Percentiles rank a stretch among this genome's conserved stretches.
Evolutionary conservation across 2,329 filamentous ascomycete genomes (phyloP).

Genomic region (Arthrobotrys sinensis): DNA sequence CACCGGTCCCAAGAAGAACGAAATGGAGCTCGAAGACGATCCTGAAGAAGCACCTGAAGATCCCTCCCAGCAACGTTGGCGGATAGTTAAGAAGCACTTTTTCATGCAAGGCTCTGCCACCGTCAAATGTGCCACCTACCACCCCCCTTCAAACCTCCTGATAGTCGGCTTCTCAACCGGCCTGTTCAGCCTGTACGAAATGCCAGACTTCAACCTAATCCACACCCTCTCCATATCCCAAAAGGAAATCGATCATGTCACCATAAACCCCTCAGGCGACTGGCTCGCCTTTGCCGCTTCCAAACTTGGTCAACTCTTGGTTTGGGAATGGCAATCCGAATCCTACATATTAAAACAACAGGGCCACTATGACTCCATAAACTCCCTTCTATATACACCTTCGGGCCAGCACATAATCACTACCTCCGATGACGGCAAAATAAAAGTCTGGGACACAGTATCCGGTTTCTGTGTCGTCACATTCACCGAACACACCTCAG

Average conservation of each 20-base stretch:
- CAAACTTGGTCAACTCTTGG: constrained; percentile 92
- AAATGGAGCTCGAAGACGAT: constrained; percentile 69
- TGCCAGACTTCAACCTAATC: constrained; percentile 95
- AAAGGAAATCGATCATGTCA: constrained; percentile 94
- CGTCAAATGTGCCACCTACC: constrained; percentile 91
- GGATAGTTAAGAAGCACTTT: constrained; percentile 90
- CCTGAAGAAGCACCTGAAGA: constrained; percentile 75
- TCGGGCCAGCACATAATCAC: constrained; percentile 95
- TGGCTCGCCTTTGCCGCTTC: constrained; percentile 98
- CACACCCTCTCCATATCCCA: constrained; percentile 95
- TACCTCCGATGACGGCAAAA: constrained; percentile 94
- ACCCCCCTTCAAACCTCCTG: constrained; percentile 88
- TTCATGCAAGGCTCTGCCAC: constrained; percentile 93
- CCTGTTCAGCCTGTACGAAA: constrained; percentile 92
- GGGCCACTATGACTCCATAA: constrained; percentile 96
- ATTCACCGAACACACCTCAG: constrained; percentile 95
- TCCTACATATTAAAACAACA: constrained; percentile 99
- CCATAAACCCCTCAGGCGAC: constrained; percentile 93
- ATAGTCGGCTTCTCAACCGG: constrained; percentile 97
- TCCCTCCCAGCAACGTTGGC: constrained; percentile 83
- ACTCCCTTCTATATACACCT: constrained; percentile 90
- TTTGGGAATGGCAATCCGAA: constrained; percentile 99
- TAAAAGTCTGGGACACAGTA: constrained; percentile 97
- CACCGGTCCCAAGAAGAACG: constrained; percentile 72
- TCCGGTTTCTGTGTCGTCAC: constrained; percentile 98